Base-by-base conservation (phyloP, 495 filamentous ascomycete genomes). In the Margaritispora aquatica region DNA sequence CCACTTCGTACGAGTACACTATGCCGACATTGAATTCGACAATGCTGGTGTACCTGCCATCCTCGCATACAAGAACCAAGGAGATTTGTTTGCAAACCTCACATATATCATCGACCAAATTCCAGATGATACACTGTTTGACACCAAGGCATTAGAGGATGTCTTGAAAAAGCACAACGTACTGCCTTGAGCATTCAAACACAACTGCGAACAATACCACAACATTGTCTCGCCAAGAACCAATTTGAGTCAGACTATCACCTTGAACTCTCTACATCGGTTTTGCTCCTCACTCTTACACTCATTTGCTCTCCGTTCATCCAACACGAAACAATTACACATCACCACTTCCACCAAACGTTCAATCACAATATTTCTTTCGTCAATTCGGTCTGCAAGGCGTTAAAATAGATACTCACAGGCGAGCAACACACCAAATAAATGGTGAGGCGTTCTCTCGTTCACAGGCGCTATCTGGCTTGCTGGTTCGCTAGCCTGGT, bases 11-110 rank as follows among this genome's bases (percentile, higher is more conserved):
- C 94, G 92, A 71, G 81, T 97, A 27, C 89, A 96, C 73, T 88
- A 89, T 69, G 84, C 88, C 55, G 95, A 96, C 60, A 93, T 96
- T 26, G 95, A 97, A 71, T 97, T 97, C 80, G 90, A 96, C 68
- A 83, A 88, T 60, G 89, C 91, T 56, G 84, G 88, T 57, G 89
- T 94, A 0, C 94, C 94, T 0, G 93, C 94, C 8, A 75, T 98
- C 22, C 75, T 98, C 41, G 93, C 88, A 1, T 98, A 98, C 75
- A 84, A 85, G 38, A 86, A 81, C 63, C 79, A 83, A 61, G 92
- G 91, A 38, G 92, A 97, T 56, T 83, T 96, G 60, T 94, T 97
- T 64, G 87, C 88, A 49, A 96, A 93, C 58, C 73, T 97, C 34
- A 90, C 92, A 1, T 90, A 91, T 27, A 80, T 97, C 53, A 80